phyloP scores from a whole-genome alignment of 495 filamentous ascomycete species.

The Schizothecium vesticola region DNA sequence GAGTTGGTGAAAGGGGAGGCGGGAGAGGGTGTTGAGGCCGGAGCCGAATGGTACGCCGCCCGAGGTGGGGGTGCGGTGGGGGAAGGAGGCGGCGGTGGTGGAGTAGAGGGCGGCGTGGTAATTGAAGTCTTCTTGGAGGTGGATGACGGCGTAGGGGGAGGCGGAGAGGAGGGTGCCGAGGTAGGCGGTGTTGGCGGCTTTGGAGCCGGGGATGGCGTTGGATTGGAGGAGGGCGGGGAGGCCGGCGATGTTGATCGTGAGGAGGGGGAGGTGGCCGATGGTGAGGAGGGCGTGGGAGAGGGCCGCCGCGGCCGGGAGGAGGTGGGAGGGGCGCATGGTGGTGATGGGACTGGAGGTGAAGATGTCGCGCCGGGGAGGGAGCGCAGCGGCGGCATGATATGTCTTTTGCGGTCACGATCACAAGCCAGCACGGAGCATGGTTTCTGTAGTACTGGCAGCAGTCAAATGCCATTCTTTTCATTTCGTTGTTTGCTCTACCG shows the following conservation, averaged over 20 bases:
- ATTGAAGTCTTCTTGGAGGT: conserved; percentile 65
- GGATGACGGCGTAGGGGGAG: conserved; percentile 53
- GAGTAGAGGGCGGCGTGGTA: conserved; percentile 56
- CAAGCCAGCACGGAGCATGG: too few species aligned
- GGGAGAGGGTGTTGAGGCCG: conserved; percentile 56
- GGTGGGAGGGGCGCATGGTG: background rate
- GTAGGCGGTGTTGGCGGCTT: conserved; percentile 42
- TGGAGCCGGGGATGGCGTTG: conserved; percentile 51
- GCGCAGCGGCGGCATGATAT: background rate
- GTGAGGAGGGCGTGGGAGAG: background rate
- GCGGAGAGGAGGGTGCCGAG: conserved; percentile 47
- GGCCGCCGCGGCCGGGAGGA: background rate
- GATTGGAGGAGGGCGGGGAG: conserved; percentile 48
- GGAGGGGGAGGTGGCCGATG: conserved; percentile 41
- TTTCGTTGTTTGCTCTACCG: background rate
- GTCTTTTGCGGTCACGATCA: background rate
- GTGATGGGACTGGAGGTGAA: too few species aligned
- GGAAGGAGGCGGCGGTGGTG: conserved; percentile 44
- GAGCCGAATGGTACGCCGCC: conserved; percentile 56
- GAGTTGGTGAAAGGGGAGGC: conserved; percentile 51
- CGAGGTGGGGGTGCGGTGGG: conserved; percentile 54
- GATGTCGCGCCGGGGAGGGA: background rate
- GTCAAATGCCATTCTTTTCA: background rate
- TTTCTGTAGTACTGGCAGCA: too few species aligned
- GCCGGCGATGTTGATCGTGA: conserved; percentile 59